phyloP scores from a whole-genome alignment of 1,139 yeast genomes.

The Lodderomyces pseudojiufengensis region DNA sequence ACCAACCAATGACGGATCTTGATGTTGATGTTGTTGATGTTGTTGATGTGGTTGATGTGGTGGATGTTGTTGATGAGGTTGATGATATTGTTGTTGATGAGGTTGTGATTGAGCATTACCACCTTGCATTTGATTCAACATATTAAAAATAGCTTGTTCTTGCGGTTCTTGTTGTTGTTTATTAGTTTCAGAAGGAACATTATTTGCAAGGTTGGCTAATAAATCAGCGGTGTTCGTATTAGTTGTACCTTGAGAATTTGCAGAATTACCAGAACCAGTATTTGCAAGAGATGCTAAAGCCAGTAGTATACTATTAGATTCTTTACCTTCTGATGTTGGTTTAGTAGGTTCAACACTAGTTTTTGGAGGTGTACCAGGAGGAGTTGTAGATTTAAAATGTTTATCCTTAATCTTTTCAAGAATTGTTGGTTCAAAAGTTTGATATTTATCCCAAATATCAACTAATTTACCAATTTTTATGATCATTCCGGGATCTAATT shows the following conservation, averaged over 20 bases:
- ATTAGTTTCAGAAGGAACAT: conserved; percentile 15
- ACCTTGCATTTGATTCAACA: conserved; percentile 44
- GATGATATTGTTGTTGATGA: conserved; percentile 10
- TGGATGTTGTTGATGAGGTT: conserved; percentile 15
- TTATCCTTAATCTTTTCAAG: conserved; percentile 56
- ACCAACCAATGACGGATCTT: too few relatives aligned
- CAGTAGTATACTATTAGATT: conserved; percentile 59
- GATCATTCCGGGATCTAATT: conserved; percentile 49
- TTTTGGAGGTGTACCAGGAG: conserved; percentile 52
- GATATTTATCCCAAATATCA: conserved; percentile 90
- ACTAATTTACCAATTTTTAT: conserved; percentile 79
- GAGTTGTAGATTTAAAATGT: conserved; percentile 56
- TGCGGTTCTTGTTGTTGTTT: conserved; percentile 12
- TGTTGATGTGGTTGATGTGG: too few relatives aligned
- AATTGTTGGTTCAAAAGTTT: conserved; percentile 61
- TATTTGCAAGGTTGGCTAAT: conserved; percentile 10
- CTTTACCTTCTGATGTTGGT: conserved; percentile 26
- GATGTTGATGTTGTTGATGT: conserved; percentile 10
- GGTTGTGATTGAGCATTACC: conserved; percentile 9
- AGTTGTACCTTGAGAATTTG: neutral
- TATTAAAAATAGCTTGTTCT: conserved; percentile 32
- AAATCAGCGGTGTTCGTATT: neutral
- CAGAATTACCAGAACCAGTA: conserved; percentile 20
- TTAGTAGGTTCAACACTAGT: conserved; percentile 24
- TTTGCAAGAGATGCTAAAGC: conserved; percentile 59